Evolutionary conservation across 345 rosid genomes (phyloP), one percentile per base, ranked within the genome.

Genomic region (Aethionema arabicum): DNA sequence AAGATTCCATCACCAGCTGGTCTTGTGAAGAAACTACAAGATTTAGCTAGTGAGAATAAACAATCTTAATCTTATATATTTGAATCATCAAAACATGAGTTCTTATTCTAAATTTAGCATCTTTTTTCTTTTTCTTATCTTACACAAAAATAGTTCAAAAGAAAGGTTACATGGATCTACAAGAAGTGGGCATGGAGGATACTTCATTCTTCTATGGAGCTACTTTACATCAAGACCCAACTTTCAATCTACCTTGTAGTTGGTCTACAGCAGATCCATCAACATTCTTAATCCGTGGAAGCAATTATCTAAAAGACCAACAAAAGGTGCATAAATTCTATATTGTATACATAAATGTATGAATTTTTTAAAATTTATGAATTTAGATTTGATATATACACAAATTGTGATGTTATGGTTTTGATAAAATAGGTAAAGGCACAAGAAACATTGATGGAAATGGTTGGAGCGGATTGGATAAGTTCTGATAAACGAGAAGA

Each of bases 391-490:
- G 4, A 40, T 8, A 48, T 21, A 8, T 42, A 32, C 14, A 21
- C 27, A 21, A 61, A 12, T 50, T 8, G 45, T 57, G 56, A 38
- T 61, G 31, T 9, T 53, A n/a, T n/a, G 61, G 48, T 37, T 30
- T 52, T 14, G 16, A 44, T 35, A 29, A 16, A 57, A 5, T 72
- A 93, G 97, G 46, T 79, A 32, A 93, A 82, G 66, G 97, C 95
- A 58, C 77, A 73, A 29, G 66, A 78, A 56, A 83, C 96, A 7
- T 48, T 86, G 79, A 83, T 80, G 90, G 86, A 85, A 79, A 74
- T 93, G 88, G 74, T 90, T 41, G 99, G 97, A n/a, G 96, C 95
- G 10, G 99, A 93, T 63, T 93, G 96, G 95, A 75, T 93, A 52
- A 83, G 80, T 73, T 90, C 99, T 7, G 70, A 75, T 62, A 75